These are phyloP conservation scores for Alternaria longipes DNA, from an alignment of 2,329 filamentous ascomycete genomes.

Conservation along the genomic window DNA sequence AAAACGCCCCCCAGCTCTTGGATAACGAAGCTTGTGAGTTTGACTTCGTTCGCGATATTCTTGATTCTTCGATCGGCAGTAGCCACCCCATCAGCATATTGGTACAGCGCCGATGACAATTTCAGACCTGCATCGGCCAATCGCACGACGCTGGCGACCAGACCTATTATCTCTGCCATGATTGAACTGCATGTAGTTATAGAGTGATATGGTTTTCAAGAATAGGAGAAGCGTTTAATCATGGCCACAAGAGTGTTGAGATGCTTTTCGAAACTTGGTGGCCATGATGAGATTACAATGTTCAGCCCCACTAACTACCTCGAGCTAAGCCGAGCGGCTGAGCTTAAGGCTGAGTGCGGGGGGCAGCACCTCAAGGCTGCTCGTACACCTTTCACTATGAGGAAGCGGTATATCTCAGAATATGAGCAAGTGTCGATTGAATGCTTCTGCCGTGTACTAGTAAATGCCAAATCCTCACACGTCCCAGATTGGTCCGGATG, in stretches of 20 bases:
- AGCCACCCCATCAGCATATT: constrained; percentile 44
- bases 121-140: constrained; percentile 42
- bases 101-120: constrained; percentile 41
- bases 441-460: background rate
- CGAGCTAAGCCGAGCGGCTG: constrained; percentile 8
- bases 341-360: constrained; percentile 7
- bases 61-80: constrained; percentile 40
- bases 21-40: constrained; percentile 40
- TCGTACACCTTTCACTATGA: background rate
- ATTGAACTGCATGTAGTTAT: background rate
- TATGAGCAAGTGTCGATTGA: background rate
- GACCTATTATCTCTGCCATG: constrained; percentile 39
- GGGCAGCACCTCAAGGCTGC: background rate
- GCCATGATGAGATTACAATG: background rate
- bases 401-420: background rate
- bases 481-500: background rate
- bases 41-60: constrained; percentile 41
- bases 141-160: constrained; percentile 45
- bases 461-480: background rate
- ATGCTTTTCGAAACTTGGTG: background rate
- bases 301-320: background rate
- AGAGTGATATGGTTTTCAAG: background rate
- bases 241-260: background rate
- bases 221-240: background rate
- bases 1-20: constrained; percentile 42